Evolutionary conservation across 1,284 basidiomycete genomes (phyloP).

Genomic region (Neonothopanus nambi): DNA sequence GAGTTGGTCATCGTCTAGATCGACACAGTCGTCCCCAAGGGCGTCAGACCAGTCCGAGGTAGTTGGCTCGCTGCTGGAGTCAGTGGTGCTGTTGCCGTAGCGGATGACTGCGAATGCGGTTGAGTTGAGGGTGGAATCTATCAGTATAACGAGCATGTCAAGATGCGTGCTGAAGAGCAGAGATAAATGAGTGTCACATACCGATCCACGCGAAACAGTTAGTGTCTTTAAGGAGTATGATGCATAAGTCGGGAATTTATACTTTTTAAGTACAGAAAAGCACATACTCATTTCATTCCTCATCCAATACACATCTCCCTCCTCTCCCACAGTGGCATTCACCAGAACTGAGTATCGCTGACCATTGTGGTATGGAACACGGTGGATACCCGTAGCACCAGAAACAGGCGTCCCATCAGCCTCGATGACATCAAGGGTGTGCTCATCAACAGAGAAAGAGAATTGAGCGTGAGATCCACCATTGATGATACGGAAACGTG

Average conservation of each 20-base stretch:
- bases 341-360: neutral
- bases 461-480: neutral
- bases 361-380: neutral
- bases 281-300: neutral
- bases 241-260: no score
- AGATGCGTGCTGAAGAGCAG: no score
- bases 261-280: neutral
- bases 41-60: slow-evolving; percentile 1
- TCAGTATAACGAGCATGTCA: no score
- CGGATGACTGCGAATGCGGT: neutral
- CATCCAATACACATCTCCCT: neutral
- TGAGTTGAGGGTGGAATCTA: neutral
- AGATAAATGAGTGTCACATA: no score
- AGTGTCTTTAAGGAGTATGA: neutral
- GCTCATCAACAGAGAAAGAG: neutral
- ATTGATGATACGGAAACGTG: neutral
- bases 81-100: neutral
- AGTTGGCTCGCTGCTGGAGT: neutral
- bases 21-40: neutral
- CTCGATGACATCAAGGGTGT: neutral
- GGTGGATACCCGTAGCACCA: neutral
- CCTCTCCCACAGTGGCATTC: neutral
- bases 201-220: neutral
- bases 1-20: neutral
- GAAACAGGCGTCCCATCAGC: neutral